phyloP scores from a whole-genome alignment of 2,329 filamentous ascomycete genomes.

The Penicillium sp. region DNA sequence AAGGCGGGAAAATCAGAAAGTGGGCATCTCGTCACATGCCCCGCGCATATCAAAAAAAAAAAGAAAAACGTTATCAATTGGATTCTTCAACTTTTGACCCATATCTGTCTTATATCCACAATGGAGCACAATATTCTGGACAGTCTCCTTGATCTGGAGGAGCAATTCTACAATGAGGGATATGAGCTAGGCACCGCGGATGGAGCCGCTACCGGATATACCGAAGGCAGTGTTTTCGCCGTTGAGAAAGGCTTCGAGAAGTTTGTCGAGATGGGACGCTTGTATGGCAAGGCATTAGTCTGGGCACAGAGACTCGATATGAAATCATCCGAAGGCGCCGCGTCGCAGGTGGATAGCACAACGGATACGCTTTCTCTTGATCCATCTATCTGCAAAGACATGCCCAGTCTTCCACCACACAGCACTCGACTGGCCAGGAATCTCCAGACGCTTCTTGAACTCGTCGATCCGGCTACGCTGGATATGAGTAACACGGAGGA shows the following conservation, averaged over 20 bases:
- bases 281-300: conserved; percentile 77
- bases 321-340: conserved; percentile 17
- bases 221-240: conserved; percentile 87
- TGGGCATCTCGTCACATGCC: conserved; percentile 28
- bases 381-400: conserved; percentile 32
- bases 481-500: conserved; percentile 83
- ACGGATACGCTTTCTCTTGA: conserved; percentile 23
- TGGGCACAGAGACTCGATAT: conserved; percentile 70
- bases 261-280: conserved; percentile 73
- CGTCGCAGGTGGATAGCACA: conserved; percentile 2
- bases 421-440: conserved; percentile 75
- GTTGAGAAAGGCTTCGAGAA: conserved; percentile 93
- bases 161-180: conserved; percentile 77
- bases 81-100: background rate
- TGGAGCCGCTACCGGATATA: conserved; percentile 72
- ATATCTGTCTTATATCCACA: background rate
- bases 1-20: conserved; percentile 66
- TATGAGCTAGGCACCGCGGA: conserved; percentile 73
- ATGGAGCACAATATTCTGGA: conserved; percentile 56
- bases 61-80: conserved; percentile 2
- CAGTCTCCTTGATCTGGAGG: conserved; percentile 59
- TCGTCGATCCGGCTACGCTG: conserved; percentile 76
- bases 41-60: conserved; percentile 24
- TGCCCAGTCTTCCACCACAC: conserved; percentile 49
- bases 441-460: conserved; percentile 68